Base-by-base conservation (phyloP, 257 asterid genomes). In the Scutellaria barbata region DNA sequence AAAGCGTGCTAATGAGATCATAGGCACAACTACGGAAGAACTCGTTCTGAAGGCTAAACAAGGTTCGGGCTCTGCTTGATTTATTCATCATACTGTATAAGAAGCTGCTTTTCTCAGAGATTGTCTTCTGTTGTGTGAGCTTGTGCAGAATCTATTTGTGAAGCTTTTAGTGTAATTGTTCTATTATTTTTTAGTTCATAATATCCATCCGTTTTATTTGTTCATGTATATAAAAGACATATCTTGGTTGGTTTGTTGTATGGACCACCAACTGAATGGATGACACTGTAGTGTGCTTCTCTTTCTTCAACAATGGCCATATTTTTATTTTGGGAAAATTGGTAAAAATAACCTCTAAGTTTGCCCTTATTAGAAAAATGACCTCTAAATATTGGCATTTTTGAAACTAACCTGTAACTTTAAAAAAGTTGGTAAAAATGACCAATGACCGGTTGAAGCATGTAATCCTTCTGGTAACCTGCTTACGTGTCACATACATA, bases 21-120 rank as follows among this genome's bases (percentile, higher is more conserved):
- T 94, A 62, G 99, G 99, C 79, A 86, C 83, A 40, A 94, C 99
- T 2, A 94, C 99, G 6, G 99, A 94, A 79, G 99, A 94, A 78
- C 85, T 91, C 71, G 96, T 94, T 73, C 87, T 89, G 48, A 94
- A 91, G 82, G 99, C 99, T 51, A 85, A 76, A 72, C 96, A 86
- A 77, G 81, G 84, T 65, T 70, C 84, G 5, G 81, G 68, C 50
- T 50, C 83, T 63, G 57, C 80, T 40, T 88, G 84, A 88, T 70
- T 54, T 56, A n/a, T 60, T 9, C 33, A 12, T 52, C 11, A 68
- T 30, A 30, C n/a, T 43, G n/a, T 17, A 63, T 10, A 48, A 25
- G 53, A 45, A 33, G 53, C 48, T 5, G 57, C 12, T 37, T 43
- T 45, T 63, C 12, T 20, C 69, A 66, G 16, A 33, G 12, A 3